Evolutionary conservation across 371 early-diverging fungal species (phyloP), one percentile per base, ranked within the genome.

Genomic region (Dichotomocladium elegans): DNA sequence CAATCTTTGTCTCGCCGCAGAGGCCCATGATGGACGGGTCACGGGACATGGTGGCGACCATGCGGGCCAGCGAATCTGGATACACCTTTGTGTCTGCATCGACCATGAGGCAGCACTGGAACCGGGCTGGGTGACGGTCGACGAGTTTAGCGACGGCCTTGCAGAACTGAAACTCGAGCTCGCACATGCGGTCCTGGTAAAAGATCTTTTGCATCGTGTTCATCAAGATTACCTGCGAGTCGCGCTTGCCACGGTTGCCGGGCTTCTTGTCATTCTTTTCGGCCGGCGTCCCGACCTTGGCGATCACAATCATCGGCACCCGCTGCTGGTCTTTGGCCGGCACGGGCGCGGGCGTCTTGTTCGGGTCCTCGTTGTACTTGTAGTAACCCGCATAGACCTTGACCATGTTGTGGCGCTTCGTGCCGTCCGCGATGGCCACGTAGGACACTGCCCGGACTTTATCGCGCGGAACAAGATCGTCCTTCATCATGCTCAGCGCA

Each of bases 61-160:
- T 83, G 1, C 87, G 80, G 5, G 88, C 74, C 29, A 94, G 61
- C 1, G 94, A 89, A 56, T 92, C 92, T 2, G 87, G 88, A 47
- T 84, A 80, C 1, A 94, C 89, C 56, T 87, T 87, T 8, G 99
- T 99, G 72, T 99, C 99, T 8, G 99, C 99, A 64, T 99, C 99
- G 40, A 94, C 80, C 94, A 97, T 96, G 47, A 99, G 82, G 47
- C 97, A 88, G 29, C 90, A 81, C 68, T 96, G 96, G 70, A 85
- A 96, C 24, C 72, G 67, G 43, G 90, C 87, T 0, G 98, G 93
- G 47, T 89, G 87, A 5, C 90, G 83, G 9, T 94, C 87, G 11
- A 85, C 83, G n/a, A 94, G 66, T 11, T 77, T 74, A 61, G 88
- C 85, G 58, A 99, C 91, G 34, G 93, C 89, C 59, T 86, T 85